A percentile compares a stretch with the other conserved stretches of the same genome.
phyloP scores from a whole-genome alignment of 345 rosid genomes.

The Brassica nigra region DNA sequence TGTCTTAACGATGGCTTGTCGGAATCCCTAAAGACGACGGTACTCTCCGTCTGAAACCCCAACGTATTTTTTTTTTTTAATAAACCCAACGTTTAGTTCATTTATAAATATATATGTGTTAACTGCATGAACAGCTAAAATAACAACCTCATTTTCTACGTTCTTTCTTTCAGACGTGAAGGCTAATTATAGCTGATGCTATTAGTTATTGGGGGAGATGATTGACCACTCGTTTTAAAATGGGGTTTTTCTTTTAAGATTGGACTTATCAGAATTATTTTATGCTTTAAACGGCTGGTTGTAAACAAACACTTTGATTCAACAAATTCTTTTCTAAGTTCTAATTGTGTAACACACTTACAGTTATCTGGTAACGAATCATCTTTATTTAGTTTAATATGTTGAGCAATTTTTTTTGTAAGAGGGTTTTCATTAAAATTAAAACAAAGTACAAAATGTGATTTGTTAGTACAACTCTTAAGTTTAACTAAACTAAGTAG shows the following conservation, averaged over 20 bases:
- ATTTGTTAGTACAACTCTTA: no score
- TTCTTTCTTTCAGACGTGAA: slow-evolving; percentile 5
- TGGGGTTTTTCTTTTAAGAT: not conserved
- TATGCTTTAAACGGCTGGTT: slow-evolving; percentile 22
- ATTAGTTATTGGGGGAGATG: not conserved
- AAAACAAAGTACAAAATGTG: no score
- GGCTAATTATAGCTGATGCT: slow-evolving; percentile 28
- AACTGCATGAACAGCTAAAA: slow-evolving; percentile 23
- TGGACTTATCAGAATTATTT: slow-evolving; percentile 12
- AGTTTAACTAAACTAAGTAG: not conserved
- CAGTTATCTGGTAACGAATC: slow-evolving; percentile 11
- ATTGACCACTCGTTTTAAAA: slow-evolving; percentile 30
- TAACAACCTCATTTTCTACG: slow-evolving; percentile 3
- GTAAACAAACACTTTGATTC: slow-evolving; percentile 13
- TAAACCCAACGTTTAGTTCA: slow-evolving; percentile 9
- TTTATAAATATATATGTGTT: slow-evolving; percentile 20
- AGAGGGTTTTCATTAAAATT: no score
- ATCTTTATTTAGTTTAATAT: slow-evolving; percentile 4
- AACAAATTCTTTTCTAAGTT: slow-evolving; percentile 15
- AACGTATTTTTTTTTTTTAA: not conserved
- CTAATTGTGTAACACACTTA: slow-evolving; percentile 22
- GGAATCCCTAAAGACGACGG: not conserved
- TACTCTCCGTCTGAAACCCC: slow-evolving; percentile 12
- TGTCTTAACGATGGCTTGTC: not conserved
- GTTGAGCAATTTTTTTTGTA: not conserved